phyloP scores from a whole-genome alignment of 192 early-diverging fungal genomes.

The Backusella morwellensis region DNA sequence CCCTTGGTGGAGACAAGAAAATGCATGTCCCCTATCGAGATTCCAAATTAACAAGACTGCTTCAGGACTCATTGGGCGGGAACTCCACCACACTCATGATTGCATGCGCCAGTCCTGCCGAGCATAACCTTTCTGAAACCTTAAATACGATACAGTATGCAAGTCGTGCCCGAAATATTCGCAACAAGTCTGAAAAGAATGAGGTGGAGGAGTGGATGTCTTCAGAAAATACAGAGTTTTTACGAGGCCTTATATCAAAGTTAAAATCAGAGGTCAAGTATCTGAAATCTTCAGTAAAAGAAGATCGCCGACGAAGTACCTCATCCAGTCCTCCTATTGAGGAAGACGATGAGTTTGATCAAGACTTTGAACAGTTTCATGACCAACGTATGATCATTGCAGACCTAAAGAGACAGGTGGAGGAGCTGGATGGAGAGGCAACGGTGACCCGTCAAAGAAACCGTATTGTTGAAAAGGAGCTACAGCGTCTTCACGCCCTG shows the following conservation, averaged over 20 bases:
- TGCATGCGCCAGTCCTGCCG: slow-evolving; percentile 86
- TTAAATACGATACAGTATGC: slow-evolving; percentile 96
- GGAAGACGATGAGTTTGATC: slow-evolving; percentile 5
- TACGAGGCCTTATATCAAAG: slow-evolving; percentile 60
- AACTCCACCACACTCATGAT: slow-evolving; percentile 91
- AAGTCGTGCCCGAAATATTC: slow-evolving; percentile 95
- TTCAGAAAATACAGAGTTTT: slow-evolving; percentile 62
- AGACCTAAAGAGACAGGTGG: slow-evolving; percentile 29
- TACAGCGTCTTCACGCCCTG: slow-evolving; percentile 22
- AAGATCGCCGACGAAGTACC: background rate
- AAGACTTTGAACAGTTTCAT: slow-evolving; percentile 23
- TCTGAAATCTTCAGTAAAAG: background rate
- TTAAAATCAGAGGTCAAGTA: slow-evolving; percentile 53
- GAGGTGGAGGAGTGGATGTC: slow-evolving; percentile 59
- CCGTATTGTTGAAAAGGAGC: slow-evolving; percentile 19
- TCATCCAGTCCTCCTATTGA: background rate
- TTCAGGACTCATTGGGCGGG: slow-evolving; percentile 96
- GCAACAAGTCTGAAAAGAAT: slow-evolving; percentile 43
- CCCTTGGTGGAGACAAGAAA: slow-evolving; percentile 70
- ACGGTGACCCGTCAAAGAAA: slow-evolving; percentile 26
- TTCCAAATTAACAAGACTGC: slow-evolving; percentile 91
- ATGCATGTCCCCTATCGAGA: slow-evolving; percentile 97
- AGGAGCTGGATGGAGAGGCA: slow-evolving; percentile 30
- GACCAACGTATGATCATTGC: slow-evolving; percentile 27
- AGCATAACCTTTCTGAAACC: slow-evolving; percentile 82